Evolutionary conservation across 257 asterid genomes (phyloP).

Genomic region (Solanum virginianum): DNA sequence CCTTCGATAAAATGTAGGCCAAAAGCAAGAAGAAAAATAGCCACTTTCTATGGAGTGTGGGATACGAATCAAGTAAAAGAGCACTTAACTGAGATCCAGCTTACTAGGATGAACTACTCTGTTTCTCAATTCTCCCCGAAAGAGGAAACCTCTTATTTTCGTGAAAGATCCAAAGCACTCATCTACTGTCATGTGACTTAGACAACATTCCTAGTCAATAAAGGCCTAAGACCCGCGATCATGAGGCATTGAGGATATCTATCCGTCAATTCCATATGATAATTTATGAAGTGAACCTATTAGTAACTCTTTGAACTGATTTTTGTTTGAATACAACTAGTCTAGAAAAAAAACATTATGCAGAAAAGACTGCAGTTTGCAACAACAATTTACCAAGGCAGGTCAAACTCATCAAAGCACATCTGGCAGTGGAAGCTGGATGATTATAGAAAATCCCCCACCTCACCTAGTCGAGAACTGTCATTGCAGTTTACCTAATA

Average conservation of each 20-base stretch:
- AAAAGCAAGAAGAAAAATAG: background rate
- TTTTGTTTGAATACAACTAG: background rate
- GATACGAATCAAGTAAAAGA: background rate
- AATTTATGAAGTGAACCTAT: background rate
- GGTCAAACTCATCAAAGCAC: background rate
- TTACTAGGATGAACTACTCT: background rate
- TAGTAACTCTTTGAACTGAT: background rate
- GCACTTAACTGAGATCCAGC: background rate
- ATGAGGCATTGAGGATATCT: background rate
- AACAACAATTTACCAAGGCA: background rate
- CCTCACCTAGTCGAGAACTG: background rate
- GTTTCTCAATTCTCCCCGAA: background rate
- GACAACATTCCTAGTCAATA: background rate
- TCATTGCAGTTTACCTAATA: background rate
- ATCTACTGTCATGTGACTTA: background rate
- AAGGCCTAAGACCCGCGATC: background rate
- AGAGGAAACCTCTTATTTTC: background rate
- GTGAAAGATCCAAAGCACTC: background rate
- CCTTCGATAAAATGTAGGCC: background rate
- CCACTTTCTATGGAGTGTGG: background rate
- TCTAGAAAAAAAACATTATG: background rate
- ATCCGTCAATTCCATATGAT: background rate
- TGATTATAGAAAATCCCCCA: background rate
- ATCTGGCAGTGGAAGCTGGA: background rate
- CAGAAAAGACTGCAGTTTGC: background rate